These are phyloP conservation scores for Leccinum olivaceopallidum DNA, from an alignment of 768 basidiomycete species.

Conservation along the genomic window DNA sequence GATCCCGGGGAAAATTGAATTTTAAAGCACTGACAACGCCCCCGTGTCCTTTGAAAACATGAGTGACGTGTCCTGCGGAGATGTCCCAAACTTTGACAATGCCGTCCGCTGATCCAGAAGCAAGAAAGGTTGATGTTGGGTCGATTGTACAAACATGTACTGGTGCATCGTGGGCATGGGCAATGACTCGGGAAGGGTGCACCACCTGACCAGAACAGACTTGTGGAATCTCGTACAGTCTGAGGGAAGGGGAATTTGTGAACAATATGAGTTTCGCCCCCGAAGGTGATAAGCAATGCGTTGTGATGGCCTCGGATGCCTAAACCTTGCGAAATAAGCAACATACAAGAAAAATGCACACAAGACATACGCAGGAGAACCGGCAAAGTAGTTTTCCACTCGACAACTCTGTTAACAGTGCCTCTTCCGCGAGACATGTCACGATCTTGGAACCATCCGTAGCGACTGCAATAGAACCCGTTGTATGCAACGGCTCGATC, in stretches of 20 bases:
- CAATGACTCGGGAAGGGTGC: conserved; percentile 70
- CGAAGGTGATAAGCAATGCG: conserved; percentile 80
- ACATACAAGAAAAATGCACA: neutral
- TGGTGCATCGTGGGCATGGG: conserved; percentile 90
- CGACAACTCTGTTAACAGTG: conserved; percentile 77
- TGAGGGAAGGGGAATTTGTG: conserved; percentile 77
- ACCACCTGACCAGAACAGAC: conserved; percentile 48
- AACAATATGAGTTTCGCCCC: conserved; percentile 76
- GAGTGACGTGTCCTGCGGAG: conserved; percentile 83
- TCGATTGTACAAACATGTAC: conserved; percentile 86
- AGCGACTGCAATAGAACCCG: conserved; percentile 81
- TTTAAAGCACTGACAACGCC: conserved; percentile 92
- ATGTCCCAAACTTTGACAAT: conserved; percentile 98
- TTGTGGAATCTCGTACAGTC: conserved; percentile 78
- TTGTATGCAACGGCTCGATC: conserved; percentile 83
- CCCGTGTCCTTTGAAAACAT: conserved; percentile 94
- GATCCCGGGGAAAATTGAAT: conserved; percentile 77
- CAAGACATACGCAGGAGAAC: conserved; percentile 73
- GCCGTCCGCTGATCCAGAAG: conserved; percentile 95
- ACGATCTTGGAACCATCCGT: conserved; percentile 77
- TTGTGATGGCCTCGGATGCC: conserved; percentile 85
- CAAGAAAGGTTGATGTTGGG: conserved; percentile 86
- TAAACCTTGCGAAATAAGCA: conserved; percentile 33
- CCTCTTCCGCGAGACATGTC: conserved; percentile 86
- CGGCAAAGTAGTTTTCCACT: conserved; percentile 75